Conservation (phyloP, 2,329 filamentous ascomycete genomes). For the Berkeleyomyces basicola region DNA sequence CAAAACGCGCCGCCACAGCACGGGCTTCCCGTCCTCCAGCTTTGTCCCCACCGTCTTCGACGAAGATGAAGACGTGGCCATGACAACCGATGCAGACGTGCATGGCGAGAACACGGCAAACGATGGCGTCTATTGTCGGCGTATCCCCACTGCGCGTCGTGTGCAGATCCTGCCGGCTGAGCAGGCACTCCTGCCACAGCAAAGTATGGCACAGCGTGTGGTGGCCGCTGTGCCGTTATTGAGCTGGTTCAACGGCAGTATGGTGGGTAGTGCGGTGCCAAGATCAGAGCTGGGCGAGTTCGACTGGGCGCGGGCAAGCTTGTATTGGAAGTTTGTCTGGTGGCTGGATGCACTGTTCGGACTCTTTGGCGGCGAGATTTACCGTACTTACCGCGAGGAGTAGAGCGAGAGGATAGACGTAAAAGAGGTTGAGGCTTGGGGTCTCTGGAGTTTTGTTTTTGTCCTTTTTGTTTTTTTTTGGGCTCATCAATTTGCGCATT, state of each 20-base stretch:
- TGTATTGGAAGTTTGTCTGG: constrained; percentile 53
- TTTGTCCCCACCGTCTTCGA: constrained; percentile 6
- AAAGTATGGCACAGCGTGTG: constrained; percentile 45
- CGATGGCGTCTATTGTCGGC: constrained; percentile 32
- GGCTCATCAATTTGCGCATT: background rate
- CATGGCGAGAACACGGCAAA: background rate
- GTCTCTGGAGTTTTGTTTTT: background rate
- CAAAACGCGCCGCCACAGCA: background rate
- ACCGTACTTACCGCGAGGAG: constrained; percentile 41
- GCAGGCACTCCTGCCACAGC: constrained; percentile 53
- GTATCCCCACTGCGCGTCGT: constrained; percentile 50
- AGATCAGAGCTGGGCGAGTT: constrained; percentile 58
- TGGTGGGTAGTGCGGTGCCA: constrained; percentile 63
- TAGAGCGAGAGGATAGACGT: constrained; percentile 18
- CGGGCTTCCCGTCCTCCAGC: background rate
- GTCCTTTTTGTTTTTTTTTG: background rate
- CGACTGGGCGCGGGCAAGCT: constrained; percentile 51
- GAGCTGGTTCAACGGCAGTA: constrained; percentile 52
- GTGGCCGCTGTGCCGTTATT: constrained; percentile 51
- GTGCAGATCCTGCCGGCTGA: constrained; percentile 50
- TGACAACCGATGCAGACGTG: background rate
- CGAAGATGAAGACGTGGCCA: constrained; percentile 16
- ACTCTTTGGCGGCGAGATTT: constrained; percentile 42
- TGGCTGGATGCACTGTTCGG: constrained; percentile 42
- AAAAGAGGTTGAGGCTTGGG: background rate